Base-by-base conservation (phyloP, 2,329 filamentous ascomycete genomes). In the Cercospora janseana region DNA sequence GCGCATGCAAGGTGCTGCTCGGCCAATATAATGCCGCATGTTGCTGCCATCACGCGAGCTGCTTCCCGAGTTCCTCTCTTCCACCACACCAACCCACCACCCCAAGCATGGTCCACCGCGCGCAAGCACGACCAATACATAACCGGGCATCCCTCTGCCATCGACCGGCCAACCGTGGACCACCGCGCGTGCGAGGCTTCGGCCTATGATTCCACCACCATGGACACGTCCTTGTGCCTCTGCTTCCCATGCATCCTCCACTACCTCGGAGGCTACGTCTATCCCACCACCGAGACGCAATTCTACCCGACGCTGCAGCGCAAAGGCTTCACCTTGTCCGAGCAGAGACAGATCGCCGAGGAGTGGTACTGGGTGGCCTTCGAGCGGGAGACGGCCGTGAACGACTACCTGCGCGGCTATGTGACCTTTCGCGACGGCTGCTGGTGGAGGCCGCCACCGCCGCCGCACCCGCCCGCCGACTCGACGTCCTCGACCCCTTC, bases 351-450 rank as follows among this genome's bases (percentile, higher is more conserved):
- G 4, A 60, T 60, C 28, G 56, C 58, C 6, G 58, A 60, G 34
- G 58, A 60, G 29, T 60, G 58, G 58, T 60, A 58, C 38, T 60
- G 58, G 58, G 50, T 60, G 5, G 54, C 58, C 4, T 49, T 60
- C 29, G 58, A 60, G 24, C 40, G 58, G 18, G 58, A 60, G 45
- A 60, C 58, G 12, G 56, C 51, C 15, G 58, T 60, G 4, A 57
- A 44, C 28, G 56, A 60, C 32, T 60, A 58, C 29, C 46, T 60
- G 6, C 28, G 47, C 15, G 58, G 58, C 18, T 47, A 52, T 44
- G 58, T 54, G 13, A 60, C 51, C 20, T 54, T 60, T 42, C 32
- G 38, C 26, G 58, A 60, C 51, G 58, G 56, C 5, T 56, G 54
- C 26, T 55, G 45, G 47, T 58, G 56, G 56, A 46, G 54, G 12